phyloP scores from a whole-genome alignment of 179 eudicot species.

The Amaranthus tricolor region DNA sequence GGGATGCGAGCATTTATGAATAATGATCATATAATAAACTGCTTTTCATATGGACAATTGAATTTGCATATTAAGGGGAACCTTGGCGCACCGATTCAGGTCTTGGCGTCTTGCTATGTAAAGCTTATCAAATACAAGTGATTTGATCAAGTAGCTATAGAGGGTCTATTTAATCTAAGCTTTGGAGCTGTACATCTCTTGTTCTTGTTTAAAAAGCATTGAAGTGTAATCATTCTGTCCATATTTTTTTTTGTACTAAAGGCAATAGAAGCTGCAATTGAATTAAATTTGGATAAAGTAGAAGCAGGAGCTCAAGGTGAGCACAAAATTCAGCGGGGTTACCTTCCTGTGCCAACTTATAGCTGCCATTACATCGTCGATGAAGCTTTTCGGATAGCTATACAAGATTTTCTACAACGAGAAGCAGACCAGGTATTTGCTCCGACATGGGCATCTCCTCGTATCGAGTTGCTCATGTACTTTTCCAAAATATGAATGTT shows the following conservation, averaged over 20 bases:
- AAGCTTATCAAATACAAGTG: too few relatives aligned
- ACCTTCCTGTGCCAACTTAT: slow-evolving; percentile 82
- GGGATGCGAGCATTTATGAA: too few relatives aligned
- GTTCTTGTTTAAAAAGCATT: slow-evolving; percentile 2
- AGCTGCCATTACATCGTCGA: slow-evolving; percentile 85
- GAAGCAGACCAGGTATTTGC: slow-evolving; percentile 76
- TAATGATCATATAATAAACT: too few relatives aligned
- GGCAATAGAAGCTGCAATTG: slow-evolving; percentile 99
- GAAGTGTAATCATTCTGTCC: neutral
- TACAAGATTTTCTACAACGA: slow-evolving; percentile 64
- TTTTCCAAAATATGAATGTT: neutral
- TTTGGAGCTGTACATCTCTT: neutral
- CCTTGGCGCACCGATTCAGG: too few relatives aligned
- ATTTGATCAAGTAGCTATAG: too few relatives aligned
- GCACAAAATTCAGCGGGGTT: slow-evolving; percentile 97
- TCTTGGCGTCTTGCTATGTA: too few relatives aligned
- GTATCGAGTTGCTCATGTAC: neutral
- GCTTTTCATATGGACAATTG: too few relatives aligned
- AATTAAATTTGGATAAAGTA: slow-evolving; percentile 76
- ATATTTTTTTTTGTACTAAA: slow-evolving; percentile 22
- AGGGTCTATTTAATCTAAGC: neutral
- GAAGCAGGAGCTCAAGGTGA: slow-evolving; percentile 99
- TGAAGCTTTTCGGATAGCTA: slow-evolving; percentile 61
- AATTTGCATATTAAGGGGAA: too few relatives aligned
- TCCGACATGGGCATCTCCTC: neutral